phyloP scores from a whole-genome alignment of 495 filamentous ascomycete species.

The Trichoderma erinaceum region DNA sequence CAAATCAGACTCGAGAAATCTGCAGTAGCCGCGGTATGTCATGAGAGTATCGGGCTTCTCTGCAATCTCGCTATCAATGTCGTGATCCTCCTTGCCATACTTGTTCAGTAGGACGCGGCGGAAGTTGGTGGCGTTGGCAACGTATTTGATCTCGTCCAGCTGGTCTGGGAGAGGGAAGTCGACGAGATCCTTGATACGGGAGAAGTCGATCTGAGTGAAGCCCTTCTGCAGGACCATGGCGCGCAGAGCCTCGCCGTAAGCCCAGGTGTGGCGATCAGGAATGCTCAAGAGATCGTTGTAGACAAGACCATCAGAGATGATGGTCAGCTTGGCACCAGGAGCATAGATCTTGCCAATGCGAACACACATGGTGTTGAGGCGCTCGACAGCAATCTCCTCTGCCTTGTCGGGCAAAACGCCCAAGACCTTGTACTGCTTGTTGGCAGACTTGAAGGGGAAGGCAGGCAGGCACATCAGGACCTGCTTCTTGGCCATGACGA shows the following conservation, averaged over 20 bases:
- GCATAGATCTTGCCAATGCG: conserved; percentile 35
- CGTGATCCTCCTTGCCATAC: conserved; percentile 37
- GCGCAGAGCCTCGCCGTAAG: conserved; percentile 41
- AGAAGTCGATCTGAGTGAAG: conserved; percentile 39
- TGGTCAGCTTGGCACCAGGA: conserved; percentile 40
- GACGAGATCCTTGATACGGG: conserved; percentile 45
- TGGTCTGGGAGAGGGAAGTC: conserved; percentile 34
- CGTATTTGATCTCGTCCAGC: conserved; percentile 38
- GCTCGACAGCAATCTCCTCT: conserved; percentile 41
- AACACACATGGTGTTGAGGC: conserved; percentile 34
- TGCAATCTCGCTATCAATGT: conserved; percentile 41
- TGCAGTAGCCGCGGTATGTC: conserved; percentile 55
- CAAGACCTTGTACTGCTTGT: conserved; percentile 38
- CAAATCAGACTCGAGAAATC: conserved; percentile 50
- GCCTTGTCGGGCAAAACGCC: conserved; percentile 42
- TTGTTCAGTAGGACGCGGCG: conserved; percentile 40
- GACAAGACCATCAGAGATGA: conserved; percentile 44
- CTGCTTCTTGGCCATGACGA: conserved; percentile 17
- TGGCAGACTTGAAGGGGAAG: conserved; percentile 48
- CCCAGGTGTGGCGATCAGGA: conserved; percentile 42
- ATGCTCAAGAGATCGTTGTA: conserved; percentile 46
- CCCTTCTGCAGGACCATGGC: conserved; percentile 31
- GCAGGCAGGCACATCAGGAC: conserved; percentile 36
- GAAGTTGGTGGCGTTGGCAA: conserved; percentile 41
- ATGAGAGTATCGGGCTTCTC: conserved; percentile 45